A percentile compares a stretch with the other conserved stretches of the same genome.
These are phyloP conservation scores for Tilletia walkeri DNA, from an alignment of 1,284 basidiomycete species.

Conservation along the genomic window DNA sequence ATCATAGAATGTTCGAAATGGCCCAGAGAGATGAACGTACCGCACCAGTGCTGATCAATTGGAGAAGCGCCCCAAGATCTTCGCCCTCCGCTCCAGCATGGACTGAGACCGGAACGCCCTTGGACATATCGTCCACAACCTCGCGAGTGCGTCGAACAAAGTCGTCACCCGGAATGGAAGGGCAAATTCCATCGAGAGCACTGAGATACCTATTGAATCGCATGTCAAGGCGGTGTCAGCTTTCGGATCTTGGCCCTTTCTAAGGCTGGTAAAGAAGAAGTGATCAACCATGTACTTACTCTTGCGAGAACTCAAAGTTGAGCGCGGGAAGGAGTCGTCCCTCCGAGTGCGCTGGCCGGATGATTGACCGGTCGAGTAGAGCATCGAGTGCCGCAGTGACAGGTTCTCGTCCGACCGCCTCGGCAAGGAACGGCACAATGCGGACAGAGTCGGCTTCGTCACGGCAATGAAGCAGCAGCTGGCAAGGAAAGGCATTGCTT, in stretches of 20 bases:
- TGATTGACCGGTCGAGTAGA: not conserved
- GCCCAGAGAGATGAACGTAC: not conserved
- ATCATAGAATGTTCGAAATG: not conserved
- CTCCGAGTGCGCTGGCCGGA: conserved; percentile 2
- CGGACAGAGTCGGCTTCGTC: not conserved
- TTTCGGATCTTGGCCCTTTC: no score
- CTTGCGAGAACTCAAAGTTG: conserved; percentile 13
- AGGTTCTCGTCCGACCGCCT: not conserved
- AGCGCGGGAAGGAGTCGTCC: conserved; percentile 4
- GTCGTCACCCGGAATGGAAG: not conserved
- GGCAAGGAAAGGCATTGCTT: no score
- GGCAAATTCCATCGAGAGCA: not conserved
- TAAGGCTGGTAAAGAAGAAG: no score
- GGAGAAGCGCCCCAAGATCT: not conserved
- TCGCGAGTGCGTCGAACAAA: not conserved
- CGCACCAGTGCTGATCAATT: conserved; percentile 3
- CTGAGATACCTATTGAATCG: not conserved
- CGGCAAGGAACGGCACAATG: not conserved
- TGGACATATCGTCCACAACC: not conserved
- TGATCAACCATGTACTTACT: not conserved
- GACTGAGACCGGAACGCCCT: not conserved
- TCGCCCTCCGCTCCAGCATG: conserved; percentile 1
- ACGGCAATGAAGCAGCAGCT: not conserved
- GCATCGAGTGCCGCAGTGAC: not conserved
- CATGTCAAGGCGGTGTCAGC: no score